Conservation (phyloP, 2,329 filamentous ascomycete genomes). For the Trichoderma breve region DNA sequence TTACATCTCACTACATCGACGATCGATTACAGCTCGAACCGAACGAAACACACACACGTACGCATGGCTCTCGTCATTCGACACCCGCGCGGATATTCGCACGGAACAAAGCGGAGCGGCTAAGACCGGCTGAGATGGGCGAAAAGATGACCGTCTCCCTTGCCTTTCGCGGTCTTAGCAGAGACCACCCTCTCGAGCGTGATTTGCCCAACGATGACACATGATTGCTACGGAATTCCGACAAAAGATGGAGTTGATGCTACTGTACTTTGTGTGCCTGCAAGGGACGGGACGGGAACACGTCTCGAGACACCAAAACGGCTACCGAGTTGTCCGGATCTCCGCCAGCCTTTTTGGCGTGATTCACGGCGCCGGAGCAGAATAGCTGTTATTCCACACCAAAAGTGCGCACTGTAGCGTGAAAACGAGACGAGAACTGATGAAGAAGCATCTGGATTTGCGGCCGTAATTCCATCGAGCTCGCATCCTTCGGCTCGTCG, state of each 20-base stretch:
- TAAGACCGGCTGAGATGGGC: constrained; percentile 11
- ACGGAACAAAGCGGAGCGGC: constrained; percentile 2
- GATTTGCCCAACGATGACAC: neutral
- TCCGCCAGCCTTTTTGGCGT: neutral
- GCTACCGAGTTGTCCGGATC: neutral
- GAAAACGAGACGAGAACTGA: neutral
- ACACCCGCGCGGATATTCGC: neutral
- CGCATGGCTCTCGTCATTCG: neutral
- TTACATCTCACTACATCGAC: neutral
- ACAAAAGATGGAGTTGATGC: neutral
- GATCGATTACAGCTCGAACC: neutral
- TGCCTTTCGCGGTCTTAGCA: neutral
- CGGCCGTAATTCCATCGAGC: neutral
- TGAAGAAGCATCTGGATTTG: neutral
- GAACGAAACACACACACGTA: neutral
- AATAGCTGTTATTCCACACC: neutral
- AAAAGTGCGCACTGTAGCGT: neutral
- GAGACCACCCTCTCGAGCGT: neutral
- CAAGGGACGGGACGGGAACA: neutral
- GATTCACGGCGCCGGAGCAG: neutral
- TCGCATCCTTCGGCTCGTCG: constrained; percentile 17
- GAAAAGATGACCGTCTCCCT: constrained; percentile 2
- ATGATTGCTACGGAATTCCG: neutral
- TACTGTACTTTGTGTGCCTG: neutral
- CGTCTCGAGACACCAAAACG: neutral